Evolutionary conservation across 352 stramenopile genomes (phyloP).

Genomic region (Phytophthora tentaculata): DNA sequence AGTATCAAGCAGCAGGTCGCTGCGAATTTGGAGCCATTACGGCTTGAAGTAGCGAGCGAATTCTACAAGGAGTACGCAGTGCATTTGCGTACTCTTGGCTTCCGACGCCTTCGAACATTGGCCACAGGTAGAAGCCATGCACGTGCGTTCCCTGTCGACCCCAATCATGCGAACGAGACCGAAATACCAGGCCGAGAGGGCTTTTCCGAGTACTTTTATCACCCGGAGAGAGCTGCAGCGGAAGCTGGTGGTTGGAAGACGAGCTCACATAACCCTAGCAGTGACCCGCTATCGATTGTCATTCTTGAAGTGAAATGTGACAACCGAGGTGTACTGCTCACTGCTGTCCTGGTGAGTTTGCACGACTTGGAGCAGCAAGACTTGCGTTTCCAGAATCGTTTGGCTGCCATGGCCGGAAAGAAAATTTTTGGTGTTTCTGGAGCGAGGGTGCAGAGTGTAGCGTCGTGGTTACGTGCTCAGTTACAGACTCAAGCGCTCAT

Average conservation of each 20-base stretch:
- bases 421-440: conserved; percentile 31
- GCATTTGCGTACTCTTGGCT: conserved; percentile 70
- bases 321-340: conserved; percentile 67
- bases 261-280: conserved; percentile 15
- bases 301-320: conserved; percentile 81
- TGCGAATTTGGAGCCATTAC: conserved; percentile 69
- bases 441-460: conserved; percentile 53
- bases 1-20: conserved; percentile 80
- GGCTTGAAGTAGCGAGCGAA: conserved; percentile 70
- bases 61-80: conserved; percentile 77
- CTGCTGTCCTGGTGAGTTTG: conserved; percentile 66
- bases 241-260: conserved; percentile 31
- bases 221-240: conserved; percentile 45
- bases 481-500: conserved; percentile 69
- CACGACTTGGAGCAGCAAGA: conserved; percentile 70
- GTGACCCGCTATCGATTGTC: conserved; percentile 44
- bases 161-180: conserved; percentile 21
- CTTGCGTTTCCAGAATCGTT: conserved; percentile 57
- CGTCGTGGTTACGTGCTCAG: conserved; percentile 52
- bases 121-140: conserved; percentile 28
- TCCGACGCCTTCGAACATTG: conserved; percentile 60
- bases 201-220: conserved; percentile 79
- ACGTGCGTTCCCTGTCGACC: conserved; percentile 28
- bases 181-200: conserved; percentile 49
- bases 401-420: conserved; percentile 22